These are phyloP conservation scores for Tylopilus sp. DNA, from an alignment of 1,284 basidiomycete genomes.

Conservation along the genomic window DNA sequence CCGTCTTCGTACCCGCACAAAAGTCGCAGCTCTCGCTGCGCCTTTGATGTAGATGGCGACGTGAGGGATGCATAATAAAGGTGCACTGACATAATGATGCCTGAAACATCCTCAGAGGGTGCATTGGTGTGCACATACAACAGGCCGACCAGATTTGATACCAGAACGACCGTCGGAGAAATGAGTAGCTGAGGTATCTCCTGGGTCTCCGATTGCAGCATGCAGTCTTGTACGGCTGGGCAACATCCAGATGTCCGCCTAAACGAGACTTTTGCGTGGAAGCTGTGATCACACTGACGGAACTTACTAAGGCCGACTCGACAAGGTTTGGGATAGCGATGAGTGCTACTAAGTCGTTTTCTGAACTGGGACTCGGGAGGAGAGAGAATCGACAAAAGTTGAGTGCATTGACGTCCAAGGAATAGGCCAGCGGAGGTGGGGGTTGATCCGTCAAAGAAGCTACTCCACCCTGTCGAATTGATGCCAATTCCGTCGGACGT, in stretches of 20 bases:
- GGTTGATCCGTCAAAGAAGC: conserved; percentile 49
- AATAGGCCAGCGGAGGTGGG: conserved; percentile 53
- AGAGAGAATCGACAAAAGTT: conserved; percentile 86
- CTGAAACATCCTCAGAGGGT: conserved; percentile 34
- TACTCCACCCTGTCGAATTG: conserved; percentile 48
- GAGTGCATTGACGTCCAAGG: conserved; percentile 82
- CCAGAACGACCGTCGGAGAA: conserved; percentile 43
- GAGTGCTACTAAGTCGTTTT: conserved; percentile 40
- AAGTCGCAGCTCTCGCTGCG: conserved; percentile 46
- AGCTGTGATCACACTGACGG: neutral
- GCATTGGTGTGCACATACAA: neutral
- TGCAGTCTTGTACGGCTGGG: conserved; percentile 64
- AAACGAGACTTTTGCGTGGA: neutral
- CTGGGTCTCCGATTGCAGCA: conserved; percentile 69
- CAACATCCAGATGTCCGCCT: conserved; percentile 81
- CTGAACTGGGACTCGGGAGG: conserved; percentile 25
- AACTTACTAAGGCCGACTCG: conserved; percentile 75
- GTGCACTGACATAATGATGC: conserved; percentile 84
- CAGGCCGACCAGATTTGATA: conserved; percentile 34
- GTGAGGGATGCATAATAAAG: conserved; percentile 43
- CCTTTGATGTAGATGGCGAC: conserved; percentile 33
- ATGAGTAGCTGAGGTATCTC: conserved; percentile 26
- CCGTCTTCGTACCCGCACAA: conserved; percentile 83
- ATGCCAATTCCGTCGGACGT: conserved; percentile 43
- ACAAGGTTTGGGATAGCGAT: conserved; percentile 83